phyloP scores from a whole-genome alignment of 169 alveolate species.

The Amoebophrya sp. region DNA sequence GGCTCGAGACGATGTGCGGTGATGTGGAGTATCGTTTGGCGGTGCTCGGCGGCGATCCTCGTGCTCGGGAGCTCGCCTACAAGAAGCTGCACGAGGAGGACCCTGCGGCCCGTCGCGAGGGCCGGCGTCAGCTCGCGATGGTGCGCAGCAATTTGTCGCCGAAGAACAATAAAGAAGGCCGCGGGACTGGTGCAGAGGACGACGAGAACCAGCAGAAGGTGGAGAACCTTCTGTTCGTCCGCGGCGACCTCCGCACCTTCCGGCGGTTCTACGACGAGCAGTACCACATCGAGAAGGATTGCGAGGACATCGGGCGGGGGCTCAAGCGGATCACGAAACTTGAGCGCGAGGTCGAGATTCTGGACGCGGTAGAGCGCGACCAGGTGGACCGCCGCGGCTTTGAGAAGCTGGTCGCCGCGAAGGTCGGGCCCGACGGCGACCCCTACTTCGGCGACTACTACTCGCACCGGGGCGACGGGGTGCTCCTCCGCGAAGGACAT shows the following conservation, averaged over 20 bases:
- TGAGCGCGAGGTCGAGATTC: background rate
- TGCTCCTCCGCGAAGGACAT: too few species aligned
- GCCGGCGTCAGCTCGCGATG: background rate
- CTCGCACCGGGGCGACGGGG: too few species aligned
- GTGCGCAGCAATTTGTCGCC: too few species aligned
- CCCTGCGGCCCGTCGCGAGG: background rate
- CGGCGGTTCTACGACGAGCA: background rate
- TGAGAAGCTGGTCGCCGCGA: too few species aligned
- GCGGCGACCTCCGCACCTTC: background rate
- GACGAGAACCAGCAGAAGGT: too few species aligned
- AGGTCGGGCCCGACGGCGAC: too few species aligned
- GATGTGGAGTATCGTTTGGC: background rate
- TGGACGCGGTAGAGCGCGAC: too few species aligned
- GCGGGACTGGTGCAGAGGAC: too few species aligned
- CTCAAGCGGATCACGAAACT: background rate
- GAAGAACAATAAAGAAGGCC: too few species aligned
- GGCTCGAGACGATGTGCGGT: background rate
- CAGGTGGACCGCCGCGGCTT: too few species aligned
- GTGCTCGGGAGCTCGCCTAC: background rate
- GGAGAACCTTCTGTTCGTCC: background rate
- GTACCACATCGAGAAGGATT: background rate
- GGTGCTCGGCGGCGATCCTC: background rate
- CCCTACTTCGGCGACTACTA: too few species aligned
- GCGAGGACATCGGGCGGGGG: background rate
- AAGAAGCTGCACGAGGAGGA: background rate